phyloP scores from a whole-genome alignment of 225 moss, liverwort and hornwort genomes.

The Pseudoscleropodium purum region DNA sequence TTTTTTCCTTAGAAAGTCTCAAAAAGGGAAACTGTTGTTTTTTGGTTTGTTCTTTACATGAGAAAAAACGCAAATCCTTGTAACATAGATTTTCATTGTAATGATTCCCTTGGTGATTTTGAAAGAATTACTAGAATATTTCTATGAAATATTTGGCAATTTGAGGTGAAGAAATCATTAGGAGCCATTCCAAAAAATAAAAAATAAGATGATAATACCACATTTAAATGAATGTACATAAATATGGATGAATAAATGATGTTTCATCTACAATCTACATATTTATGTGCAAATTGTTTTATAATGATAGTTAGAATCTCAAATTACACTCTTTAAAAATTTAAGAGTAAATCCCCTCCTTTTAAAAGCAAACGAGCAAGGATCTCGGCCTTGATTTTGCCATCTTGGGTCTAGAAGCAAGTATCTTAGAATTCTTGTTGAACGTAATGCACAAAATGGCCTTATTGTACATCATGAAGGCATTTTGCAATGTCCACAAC shows the following conservation, averaged over 20 bases:
- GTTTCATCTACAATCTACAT: not conserved
- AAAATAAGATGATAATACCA: not conserved
- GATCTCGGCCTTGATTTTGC: too few relatives aligned
- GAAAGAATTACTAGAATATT: not conserved
- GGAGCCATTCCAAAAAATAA: accelerated
- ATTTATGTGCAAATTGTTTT: not conserved
- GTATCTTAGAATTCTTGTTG: too few relatives aligned
- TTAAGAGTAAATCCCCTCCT: not conserved
- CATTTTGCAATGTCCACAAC: too few relatives aligned
- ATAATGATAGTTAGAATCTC: not conserved
- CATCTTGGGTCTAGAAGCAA: too few relatives aligned
- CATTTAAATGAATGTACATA: not conserved
- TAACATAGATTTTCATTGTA: not conserved
- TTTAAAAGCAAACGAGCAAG: not conserved
- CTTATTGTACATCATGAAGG: too few relatives aligned
- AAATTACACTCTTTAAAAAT: not conserved
- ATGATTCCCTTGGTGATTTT: not conserved
- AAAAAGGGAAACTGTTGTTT: not conserved
- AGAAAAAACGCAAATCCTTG: accelerated
- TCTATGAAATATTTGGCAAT: not conserved
- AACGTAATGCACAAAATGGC: too few relatives aligned
- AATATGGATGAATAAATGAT: not conserved
- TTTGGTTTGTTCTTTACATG: not conserved
- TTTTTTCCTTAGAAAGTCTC: not conserved
- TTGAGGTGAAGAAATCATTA: not conserved